phyloP scores from a whole-genome alignment of 768 basidiomycete species.

The Chalciporus chontae region DNA sequence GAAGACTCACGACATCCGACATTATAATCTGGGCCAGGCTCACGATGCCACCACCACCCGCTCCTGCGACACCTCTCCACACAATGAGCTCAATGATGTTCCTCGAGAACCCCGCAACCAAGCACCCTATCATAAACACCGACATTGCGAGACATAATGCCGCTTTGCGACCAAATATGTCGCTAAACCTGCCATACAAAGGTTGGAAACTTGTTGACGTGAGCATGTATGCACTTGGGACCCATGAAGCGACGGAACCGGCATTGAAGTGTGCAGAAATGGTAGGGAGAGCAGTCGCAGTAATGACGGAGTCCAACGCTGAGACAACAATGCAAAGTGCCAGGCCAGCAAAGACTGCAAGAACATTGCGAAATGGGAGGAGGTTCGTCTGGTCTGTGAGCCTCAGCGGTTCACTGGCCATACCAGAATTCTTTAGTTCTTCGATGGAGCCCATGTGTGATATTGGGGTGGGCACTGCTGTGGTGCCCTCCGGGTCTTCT shows the following conservation, averaged over 20 bases:
- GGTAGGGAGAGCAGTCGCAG: slow-evolving; percentile 69
- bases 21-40: slow-evolving; percentile 70
- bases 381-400: slow-evolving; percentile 78
- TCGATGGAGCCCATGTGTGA: too few relatives aligned
- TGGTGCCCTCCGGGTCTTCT: too few relatives aligned
- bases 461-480: too few relatives aligned
- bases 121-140: slow-evolving; percentile 63
- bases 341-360: slow-evolving; percentile 60
- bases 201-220: slow-evolving; percentile 44
- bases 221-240: slow-evolving; percentile 67
- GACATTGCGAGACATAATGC: slow-evolving; percentile 54
- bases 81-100: slow-evolving; percentile 66
- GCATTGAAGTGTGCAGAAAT: slow-evolving; percentile 65
- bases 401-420: slow-evolving; percentile 1
- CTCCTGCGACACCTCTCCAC: slow-evolving; percentile 63
- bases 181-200: slow-evolving; percentile 58
- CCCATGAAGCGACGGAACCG: slow-evolving; percentile 48
- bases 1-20: slow-evolving; percentile 68
- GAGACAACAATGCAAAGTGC: slow-evolving; percentile 60
- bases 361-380: slow-evolving; percentile 59
- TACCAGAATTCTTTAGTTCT: too few relatives aligned
- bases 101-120: slow-evolving; percentile 63
- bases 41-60: slow-evolving; percentile 68
- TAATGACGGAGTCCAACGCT: slow-evolving; percentile 66
- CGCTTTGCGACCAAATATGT: slow-evolving; percentile 65